Conservation (phyloP, 2,329 filamentous ascomycete species). For the Stenocarpella maydis region DNA sequence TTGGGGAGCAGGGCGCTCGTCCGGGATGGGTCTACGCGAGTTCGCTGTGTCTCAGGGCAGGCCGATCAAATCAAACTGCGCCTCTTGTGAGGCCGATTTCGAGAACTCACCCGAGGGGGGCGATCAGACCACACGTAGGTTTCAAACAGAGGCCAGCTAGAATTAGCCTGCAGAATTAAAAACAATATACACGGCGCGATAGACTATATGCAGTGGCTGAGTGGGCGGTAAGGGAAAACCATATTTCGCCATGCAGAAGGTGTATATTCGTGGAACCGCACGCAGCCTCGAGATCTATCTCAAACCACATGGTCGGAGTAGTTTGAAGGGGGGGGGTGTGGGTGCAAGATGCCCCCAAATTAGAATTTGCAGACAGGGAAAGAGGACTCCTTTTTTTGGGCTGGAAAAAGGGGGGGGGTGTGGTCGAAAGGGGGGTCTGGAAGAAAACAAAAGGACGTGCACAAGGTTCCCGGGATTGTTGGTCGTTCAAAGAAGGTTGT, state of each 20-base stretch:
- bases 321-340: background rate
- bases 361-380: constrained; percentile 19
- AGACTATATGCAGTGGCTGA: constrained; percentile 11
- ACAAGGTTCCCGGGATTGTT: constrained; percentile 10
- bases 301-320: constrained; percentile 3
- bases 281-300: constrained; percentile 22
- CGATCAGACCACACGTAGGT: background rate
- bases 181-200: background rate
- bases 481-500: constrained; percentile 35
- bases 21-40: background rate
- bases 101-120: background rate
- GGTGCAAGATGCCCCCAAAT: constrained; percentile 1
- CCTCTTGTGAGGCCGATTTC: background rate
- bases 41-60: background rate
- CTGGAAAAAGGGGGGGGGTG: background rate
- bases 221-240: background rate
- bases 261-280: constrained; percentile 11
- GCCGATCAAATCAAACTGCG: background rate
- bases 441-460: constrained; percentile 28
- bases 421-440: background rate
- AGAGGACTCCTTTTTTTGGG: background rate
- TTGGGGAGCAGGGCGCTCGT: background rate
- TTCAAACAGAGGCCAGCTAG: background rate
- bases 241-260: background rate
- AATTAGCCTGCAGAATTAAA: constrained; percentile 10